These are phyloP conservation scores for Cryptosporidium sp. DNA, from an alignment of 169 alveolate genomes.

Conservation along the genomic window DNA sequence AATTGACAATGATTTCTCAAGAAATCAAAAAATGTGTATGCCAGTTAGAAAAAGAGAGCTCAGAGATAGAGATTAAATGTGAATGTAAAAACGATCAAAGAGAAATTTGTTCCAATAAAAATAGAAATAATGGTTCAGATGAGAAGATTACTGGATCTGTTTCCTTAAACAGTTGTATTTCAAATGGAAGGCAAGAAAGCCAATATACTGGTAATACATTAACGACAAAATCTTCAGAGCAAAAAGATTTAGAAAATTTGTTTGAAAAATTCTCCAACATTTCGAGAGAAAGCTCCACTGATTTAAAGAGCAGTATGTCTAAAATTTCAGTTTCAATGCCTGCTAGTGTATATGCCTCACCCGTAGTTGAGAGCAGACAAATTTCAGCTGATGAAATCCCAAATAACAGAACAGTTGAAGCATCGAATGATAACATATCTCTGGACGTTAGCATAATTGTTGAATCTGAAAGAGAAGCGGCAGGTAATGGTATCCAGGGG, in stretches of 20 bases:
- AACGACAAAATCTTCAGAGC: slow-evolving; percentile 10
- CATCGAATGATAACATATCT: slow-evolving; percentile 33
- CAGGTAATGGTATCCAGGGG: neutral
- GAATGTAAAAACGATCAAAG: neutral
- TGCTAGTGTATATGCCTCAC: slow-evolving; percentile 64
- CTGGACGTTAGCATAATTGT: slow-evolving; percentile 48
- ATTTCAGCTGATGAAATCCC: slow-evolving; percentile 23
- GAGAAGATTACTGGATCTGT: slow-evolving; percentile 19
- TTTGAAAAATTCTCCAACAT: slow-evolving; percentile 54
- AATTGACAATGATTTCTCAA: neutral
- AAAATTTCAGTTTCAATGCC: slow-evolving; percentile 60
- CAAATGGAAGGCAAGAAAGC: slow-evolving; percentile 24
- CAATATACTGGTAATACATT: neutral
- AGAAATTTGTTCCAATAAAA: slow-evolving; percentile 1
- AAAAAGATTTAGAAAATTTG: slow-evolving; percentile 12
- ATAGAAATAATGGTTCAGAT: neutral
- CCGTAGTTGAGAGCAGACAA: slow-evolving; percentile 38
- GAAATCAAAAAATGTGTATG: slow-evolving; percentile 9
- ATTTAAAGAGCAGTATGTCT: slow-evolving; percentile 25
- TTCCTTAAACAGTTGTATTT: slow-evolving; percentile 47
- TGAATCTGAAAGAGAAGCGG: slow-evolving; percentile 43
- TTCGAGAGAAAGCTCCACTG: slow-evolving; percentile 27
- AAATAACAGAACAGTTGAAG: slow-evolving; percentile 4
- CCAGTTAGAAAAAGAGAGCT: neutral
- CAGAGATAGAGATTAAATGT: neutral